Evolutionary conservation across 768 basidiomycete species (phyloP), one percentile per base, ranked within the genome.

Genomic region (Cystobasidium ongulense): DNA sequence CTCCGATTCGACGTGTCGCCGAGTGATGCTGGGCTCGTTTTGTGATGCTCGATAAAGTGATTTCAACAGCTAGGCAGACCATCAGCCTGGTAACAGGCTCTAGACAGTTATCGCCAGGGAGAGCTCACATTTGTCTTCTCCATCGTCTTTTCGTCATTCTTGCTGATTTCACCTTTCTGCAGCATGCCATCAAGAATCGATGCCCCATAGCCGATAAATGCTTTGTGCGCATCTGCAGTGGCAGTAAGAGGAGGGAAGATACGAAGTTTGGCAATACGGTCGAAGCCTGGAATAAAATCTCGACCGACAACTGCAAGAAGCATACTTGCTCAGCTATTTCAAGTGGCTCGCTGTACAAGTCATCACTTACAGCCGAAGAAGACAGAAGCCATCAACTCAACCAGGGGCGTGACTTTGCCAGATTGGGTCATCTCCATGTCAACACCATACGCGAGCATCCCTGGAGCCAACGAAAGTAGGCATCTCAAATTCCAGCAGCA

Each of bases 391-490:
- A 65, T 65, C 31, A 65, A 27, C n/a, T 65, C 63, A 41, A 65
- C 63, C 11, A 65, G 63, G 7, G 38, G 38, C 10, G 38, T 65
- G 11, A 52, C 63, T 29, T 65, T 65, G 15, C 63, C 63, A 23
- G 63, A 41, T 27, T 65, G 10, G 23, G 63, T 65, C 63, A 65
- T 65, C 38, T 65, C 46, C 63, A 65, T 65, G 63, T 65, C 63
- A 1, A 65, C 38, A 4, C 63, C 63, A 27, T 65, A 65, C 23
- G 63, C 63, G 13, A 65, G 63, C 63, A 59, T 59, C 17, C 57
- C 57, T 59, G n/a, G n/a, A 54, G 27, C 21, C 52, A 54, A 54
- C 10, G 52, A n/a, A 13, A n/a, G n/a, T 13, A 46, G 13, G 43
- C 43, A 13, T 46, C 13, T 46, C 43, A 46, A 46, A 13, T 46